These are phyloP conservation scores for Suillus hirtellus DNA, from an alignment of 768 basidiomycete genomes.

Conservation along the genomic window DNA sequence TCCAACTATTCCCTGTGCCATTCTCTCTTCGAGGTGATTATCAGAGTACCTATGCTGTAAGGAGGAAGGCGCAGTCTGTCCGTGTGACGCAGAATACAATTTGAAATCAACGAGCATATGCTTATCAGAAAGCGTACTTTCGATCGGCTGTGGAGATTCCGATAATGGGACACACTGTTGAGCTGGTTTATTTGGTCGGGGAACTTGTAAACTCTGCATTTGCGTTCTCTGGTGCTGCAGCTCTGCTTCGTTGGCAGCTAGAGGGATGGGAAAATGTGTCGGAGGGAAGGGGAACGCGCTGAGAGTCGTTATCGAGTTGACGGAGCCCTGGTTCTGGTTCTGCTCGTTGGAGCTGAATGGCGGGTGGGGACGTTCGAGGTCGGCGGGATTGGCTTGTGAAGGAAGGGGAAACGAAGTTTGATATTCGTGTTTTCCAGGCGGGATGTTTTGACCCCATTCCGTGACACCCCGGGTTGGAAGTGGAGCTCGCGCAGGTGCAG, in stretches of 20 bases:
- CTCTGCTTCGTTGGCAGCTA: conserved; percentile 31
- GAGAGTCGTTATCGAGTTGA: conserved; percentile 61
- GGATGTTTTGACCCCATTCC: conserved; percentile 32
- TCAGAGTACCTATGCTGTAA: conserved; percentile 12
- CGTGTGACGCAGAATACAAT: conserved; percentile 13
- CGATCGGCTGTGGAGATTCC: conserved; percentile 25
- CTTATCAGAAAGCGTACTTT: conserved; percentile 9
- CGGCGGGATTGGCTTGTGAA: conserved; percentile 9
- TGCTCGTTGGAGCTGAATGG: conserved; percentile 21
- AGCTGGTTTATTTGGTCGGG: conserved; percentile 14
- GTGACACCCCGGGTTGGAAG: conserved; percentile 18
- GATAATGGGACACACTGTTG: conserved; percentile 15
- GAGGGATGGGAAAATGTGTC: conserved; percentile 67
- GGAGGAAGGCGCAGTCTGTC: conserved; percentile 9
- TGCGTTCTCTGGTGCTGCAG: conserved; percentile 27
- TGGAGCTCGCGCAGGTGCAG: conserved; percentile 12
- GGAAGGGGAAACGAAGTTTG: conserved; percentile 15
- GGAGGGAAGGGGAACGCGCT: conserved; percentile 76
- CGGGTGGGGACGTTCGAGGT: conserved; percentile 26
- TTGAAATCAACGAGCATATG: conserved; percentile 7
- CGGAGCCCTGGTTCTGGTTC: conserved; percentile 30
- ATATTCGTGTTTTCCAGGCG: conserved; percentile 17
- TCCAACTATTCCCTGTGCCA: neutral
- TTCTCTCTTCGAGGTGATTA: neutral
- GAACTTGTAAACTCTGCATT: conserved; percentile 21